Evolutionary conservation across 257 asterid species (phyloP).

Genomic region (Solanum sejunctum): DNA sequence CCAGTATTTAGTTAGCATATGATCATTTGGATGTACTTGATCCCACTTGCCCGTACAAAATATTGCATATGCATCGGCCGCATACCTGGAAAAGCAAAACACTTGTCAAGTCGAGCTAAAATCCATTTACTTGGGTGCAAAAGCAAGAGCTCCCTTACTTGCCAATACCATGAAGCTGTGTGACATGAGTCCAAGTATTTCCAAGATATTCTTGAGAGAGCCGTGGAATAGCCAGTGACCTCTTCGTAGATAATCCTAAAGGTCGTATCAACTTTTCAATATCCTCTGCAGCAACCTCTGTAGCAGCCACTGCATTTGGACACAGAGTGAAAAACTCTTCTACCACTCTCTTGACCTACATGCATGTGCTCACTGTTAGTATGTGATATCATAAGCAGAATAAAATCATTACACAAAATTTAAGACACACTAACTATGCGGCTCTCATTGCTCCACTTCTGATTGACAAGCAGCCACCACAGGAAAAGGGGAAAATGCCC

Average conservation of each 20-base stretch:
- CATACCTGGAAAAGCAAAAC: slow-evolving; percentile 36
- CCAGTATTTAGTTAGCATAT: slow-evolving; percentile 72
- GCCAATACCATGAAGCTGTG: slow-evolving; percentile 70
- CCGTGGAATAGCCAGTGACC: slow-evolving; percentile 38
- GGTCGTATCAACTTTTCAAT: slow-evolving; percentile 46
- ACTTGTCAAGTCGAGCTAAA: not conserved
- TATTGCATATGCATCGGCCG: slow-evolving; percentile 83
- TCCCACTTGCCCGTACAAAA: slow-evolving; percentile 66
- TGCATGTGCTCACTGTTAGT: not conserved
- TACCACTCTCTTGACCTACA: slow-evolving; percentile 42
- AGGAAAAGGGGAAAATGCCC: not conserved
- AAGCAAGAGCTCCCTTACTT: slow-evolving; percentile 35
- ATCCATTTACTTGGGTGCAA: not conserved
- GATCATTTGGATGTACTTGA: slow-evolving; percentile 46
- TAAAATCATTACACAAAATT: not conserved
- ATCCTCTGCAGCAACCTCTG: slow-evolving; percentile 29
- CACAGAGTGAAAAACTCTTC: slow-evolving; percentile 42
- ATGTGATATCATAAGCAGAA: not conserved
- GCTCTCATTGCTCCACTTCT: not conserved
- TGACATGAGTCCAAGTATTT: slow-evolving; percentile 64
- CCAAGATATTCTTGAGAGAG: slow-evolving; percentile 47
- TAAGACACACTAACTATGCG: not conserved
- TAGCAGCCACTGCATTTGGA: slow-evolving; percentile 64
- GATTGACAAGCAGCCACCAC: not conserved
- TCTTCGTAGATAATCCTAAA: slow-evolving; percentile 55